These are phyloP conservation scores for Trichosporon sp. DNA, from an alignment of 1,284 basidiomycete genomes.

Conservation along the genomic window DNA sequence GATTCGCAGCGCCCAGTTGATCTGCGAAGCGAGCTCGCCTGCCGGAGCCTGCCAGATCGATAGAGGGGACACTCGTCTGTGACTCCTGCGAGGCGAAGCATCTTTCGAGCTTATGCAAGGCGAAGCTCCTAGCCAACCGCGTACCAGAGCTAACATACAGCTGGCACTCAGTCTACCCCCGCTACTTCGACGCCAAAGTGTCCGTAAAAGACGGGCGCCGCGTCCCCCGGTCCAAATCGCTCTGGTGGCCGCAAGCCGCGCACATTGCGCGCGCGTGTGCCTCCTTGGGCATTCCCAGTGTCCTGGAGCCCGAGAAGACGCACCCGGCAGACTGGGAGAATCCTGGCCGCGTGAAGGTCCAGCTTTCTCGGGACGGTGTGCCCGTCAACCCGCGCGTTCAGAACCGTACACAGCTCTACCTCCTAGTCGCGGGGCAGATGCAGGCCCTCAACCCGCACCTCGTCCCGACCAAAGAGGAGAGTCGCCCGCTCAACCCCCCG, in stretches of 20 bases:
- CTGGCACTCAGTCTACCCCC: constrained; percentile 92
- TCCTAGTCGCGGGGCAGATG: constrained; percentile 67
- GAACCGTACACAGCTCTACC: constrained; percentile 77
- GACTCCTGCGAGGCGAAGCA: no score
- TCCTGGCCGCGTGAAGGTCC: constrained; percentile 83
- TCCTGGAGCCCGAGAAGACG: constrained; percentile 75
- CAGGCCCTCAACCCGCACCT: constrained; percentile 66
- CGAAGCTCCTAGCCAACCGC: no score
- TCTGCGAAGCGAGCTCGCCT: no score
- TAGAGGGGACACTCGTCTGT: no score
- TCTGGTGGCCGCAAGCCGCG: constrained; percentile 93
- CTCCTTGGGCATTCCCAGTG: constrained; percentile 66
- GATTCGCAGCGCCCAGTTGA: no score
- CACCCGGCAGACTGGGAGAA: constrained; percentile 98
- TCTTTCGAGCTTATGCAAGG: no score
- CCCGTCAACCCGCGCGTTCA: constrained; percentile 66
- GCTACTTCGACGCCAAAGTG: constrained; percentile 93
- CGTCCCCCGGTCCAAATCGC: constrained; percentile 66
- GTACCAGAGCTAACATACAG: constrained; percentile 48
- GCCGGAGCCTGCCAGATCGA: no score
- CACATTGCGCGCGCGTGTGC: constrained; percentile 81
- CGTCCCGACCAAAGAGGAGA: constrained; percentile 37
- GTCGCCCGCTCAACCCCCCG: constrained; percentile 1
- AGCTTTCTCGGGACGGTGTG: constrained; percentile 75
- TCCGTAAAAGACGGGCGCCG: constrained; percentile 78